Conservation (phyloP, 176 grass and related monocot species). For the Guadua angustifolia region DNA sequence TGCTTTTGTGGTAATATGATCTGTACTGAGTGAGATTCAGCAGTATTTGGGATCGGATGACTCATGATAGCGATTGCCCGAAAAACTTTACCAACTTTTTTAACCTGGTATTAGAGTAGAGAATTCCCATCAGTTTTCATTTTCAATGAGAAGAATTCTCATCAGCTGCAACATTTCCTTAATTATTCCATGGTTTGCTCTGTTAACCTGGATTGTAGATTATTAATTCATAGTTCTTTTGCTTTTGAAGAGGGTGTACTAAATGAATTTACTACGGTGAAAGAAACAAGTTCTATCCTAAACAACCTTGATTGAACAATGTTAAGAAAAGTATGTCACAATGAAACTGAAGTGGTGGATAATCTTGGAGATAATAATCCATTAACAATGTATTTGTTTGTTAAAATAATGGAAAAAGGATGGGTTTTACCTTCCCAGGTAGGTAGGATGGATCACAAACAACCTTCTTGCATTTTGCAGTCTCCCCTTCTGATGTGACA, state of each 20-base stretch:
- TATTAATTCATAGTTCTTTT: background rate
- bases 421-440: conserved; percentile 62
- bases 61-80: conserved; percentile 96
- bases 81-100: conserved; percentile 80
- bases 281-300: background rate
- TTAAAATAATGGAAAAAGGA: conserved; percentile 26
- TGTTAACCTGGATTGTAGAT: background rate
- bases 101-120: conserved; percentile 53
- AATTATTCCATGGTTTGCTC: background rate
- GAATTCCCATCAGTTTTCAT: background rate
- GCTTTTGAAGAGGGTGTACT: background rate
- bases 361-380: conserved; percentile 1
- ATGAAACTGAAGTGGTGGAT: background rate
- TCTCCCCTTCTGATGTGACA: conserved; percentile 84
- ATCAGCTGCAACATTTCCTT: conserved; percentile 10
- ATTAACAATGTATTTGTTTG: background rate
- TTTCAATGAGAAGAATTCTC: background rate
- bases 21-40: conserved; percentile 89
- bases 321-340: background rate
- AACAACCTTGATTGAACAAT: background rate
- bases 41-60: conserved; percentile 81
- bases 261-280: background rate
- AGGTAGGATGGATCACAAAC: conserved; percentile 87
- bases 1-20: conserved; percentile 97
- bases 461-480: conserved; percentile 84